phyloP scores from a whole-genome alignment of 2,329 filamentous ascomycete species.

The Arthrobotrys iridis region DNA sequence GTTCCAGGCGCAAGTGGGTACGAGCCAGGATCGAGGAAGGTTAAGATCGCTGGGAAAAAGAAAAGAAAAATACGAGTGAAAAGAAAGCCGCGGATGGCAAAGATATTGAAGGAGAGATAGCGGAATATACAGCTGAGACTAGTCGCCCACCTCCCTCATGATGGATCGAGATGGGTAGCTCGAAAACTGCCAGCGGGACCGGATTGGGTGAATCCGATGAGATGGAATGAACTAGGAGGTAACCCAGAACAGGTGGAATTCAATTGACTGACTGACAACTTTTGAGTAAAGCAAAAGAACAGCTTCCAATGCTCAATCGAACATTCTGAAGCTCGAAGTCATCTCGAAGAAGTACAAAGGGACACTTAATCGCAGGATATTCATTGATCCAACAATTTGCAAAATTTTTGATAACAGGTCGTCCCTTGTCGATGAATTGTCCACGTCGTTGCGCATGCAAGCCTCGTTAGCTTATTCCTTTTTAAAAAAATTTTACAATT shows the following conservation, averaged over 20 bases:
- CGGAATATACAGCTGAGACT: conserved; percentile 40
- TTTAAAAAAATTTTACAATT: conserved; percentile 33
- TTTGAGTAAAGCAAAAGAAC: conserved; percentile 2
- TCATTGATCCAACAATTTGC: conserved; percentile 11
- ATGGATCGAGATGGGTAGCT: conserved; percentile 38
- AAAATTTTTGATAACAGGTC: conserved; percentile 45
- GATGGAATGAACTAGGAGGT: conserved; percentile 17
- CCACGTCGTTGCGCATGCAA: conserved; percentile 54
- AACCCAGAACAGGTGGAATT: not conserved
- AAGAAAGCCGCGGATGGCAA: conserved; percentile 45
- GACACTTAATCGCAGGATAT: not conserved
- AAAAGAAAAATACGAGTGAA: conserved; percentile 47
- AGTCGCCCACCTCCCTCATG: conserved; percentile 43
- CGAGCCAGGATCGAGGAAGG: conserved; percentile 36
- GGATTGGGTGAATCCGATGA: conserved; percentile 36
- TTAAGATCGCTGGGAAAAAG: conserved; percentile 20
- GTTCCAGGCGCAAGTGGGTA: conserved; percentile 24
- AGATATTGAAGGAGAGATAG: conserved; percentile 46
- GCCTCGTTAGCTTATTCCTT: conserved; percentile 50
- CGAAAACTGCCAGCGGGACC: conserved; percentile 6
- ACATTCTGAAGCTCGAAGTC: conserved; percentile 3
- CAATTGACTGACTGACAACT: conserved; percentile 19
- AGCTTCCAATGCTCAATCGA: conserved; percentile 13
- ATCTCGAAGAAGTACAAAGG: not conserved
- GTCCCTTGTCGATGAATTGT: conserved; percentile 54